Conservation (phyloP, 2,329 filamentous ascomycete species). For the Fusarium sp. region DNA sequence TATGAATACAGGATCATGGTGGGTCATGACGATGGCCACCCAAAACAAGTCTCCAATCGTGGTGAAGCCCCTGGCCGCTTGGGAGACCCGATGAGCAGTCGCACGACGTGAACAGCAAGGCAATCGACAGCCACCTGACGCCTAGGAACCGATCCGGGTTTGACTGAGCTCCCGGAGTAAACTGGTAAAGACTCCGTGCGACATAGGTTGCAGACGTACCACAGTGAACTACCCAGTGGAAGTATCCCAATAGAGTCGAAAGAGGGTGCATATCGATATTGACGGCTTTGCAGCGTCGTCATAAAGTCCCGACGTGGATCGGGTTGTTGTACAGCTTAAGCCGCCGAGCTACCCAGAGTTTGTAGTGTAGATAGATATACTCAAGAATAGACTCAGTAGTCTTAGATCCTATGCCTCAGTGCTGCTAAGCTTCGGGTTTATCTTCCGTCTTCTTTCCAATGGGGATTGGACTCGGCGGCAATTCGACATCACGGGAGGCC, state of each 20-base stretch:
- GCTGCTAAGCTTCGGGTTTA: background rate
- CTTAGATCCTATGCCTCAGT: rapidly evolving
- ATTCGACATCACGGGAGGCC: rapidly evolving
- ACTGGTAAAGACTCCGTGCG: background rate
- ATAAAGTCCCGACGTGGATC: too few relatives aligned
- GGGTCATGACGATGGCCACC: too few relatives aligned
- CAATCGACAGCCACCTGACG: background rate
- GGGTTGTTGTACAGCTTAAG: too few relatives aligned
- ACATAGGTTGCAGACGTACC: background rate
- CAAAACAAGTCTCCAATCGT: background rate
- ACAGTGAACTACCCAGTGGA: rapidly evolving
- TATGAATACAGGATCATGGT: too few relatives aligned
- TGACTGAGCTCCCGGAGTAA: rapidly evolving
- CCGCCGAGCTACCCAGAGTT: background rate
- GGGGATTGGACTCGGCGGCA: background rate
- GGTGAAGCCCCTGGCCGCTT: background rate
- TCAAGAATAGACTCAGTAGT: rapidly evolving
- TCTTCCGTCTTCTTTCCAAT: background rate
- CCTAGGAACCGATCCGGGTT: background rate
- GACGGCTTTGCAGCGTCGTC: background rate
- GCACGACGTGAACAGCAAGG: background rate
- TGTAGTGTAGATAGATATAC: background rate
- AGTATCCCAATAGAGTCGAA: background rate
- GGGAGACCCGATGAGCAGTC: background rate
- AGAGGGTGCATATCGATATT: background rate